Percentiles rank a stretch among this genome's conserved stretches.
These are phyloP conservation scores for Austropuccinia psidii DNA, from an alignment of 1,284 basidiomycete genomes.

Conservation along the genomic window DNA sequence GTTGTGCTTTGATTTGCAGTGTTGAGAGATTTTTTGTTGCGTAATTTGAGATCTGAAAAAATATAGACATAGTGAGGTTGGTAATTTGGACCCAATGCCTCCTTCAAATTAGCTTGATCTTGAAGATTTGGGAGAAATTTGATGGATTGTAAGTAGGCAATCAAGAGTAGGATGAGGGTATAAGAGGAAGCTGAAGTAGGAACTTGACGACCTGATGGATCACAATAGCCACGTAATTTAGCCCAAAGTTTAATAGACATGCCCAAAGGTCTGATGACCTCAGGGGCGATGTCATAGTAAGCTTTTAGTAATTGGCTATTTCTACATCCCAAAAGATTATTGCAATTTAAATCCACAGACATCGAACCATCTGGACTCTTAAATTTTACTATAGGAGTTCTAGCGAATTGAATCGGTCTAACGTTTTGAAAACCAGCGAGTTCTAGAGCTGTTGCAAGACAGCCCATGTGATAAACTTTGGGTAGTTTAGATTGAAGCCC, in stretches of 20 bases:
- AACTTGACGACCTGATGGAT: constrained; percentile 13
- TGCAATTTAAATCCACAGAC: constrained; percentile 17
- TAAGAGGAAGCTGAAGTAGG: constrained; percentile 12
- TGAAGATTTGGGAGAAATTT: constrained; percentile 27
- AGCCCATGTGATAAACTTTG: constrained; percentile 2
- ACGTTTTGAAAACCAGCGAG: constrained; percentile 1
- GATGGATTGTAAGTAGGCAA: constrained; percentile 21
- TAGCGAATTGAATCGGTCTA: constrained; percentile 3
- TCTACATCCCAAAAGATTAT: constrained; percentile 12
- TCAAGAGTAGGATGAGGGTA: constrained; percentile 19
- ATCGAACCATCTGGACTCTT: neutral
- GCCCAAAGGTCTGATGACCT: constrained; percentile 3
- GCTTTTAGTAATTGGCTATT: constrained; percentile 11
- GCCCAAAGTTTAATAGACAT: constrained; percentile 27
- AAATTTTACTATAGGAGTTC: constrained; percentile 9
- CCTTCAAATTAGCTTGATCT: neutral
- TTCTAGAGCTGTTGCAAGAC: neutral
- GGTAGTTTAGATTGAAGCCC: neutral
- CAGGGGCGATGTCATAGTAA: constrained; percentile 5
- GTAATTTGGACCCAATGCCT: neutral
- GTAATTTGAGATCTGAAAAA: rapidly evolving
- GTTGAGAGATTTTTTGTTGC: too few species aligned
- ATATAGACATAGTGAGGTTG: too few species aligned
- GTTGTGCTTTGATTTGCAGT: neutral
- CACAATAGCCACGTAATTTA: constrained; percentile 22